phyloP scores from a whole-genome alignment of 23 red algal species.

The Cyanidiococcus yangmingshanensis region DNA sequence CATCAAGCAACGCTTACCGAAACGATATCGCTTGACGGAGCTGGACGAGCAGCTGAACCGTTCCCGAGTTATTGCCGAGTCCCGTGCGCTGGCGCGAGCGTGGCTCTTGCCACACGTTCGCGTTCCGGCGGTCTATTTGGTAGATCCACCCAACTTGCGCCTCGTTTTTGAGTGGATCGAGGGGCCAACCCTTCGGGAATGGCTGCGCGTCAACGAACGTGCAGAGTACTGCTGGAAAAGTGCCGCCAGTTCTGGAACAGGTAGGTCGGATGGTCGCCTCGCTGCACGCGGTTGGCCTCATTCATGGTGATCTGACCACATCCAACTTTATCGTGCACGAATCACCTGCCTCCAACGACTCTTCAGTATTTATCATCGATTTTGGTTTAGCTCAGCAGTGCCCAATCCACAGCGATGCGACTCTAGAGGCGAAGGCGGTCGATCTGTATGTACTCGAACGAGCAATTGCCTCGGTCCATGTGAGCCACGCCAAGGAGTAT shows the following conservation, averaged over 20 bases:
- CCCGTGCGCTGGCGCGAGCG: neutral
- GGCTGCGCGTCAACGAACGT: neutral
- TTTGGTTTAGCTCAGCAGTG: neutral
- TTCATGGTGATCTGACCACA: slow-evolving; percentile 9
- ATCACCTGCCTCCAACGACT: neutral
- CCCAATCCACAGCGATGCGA: neutral
- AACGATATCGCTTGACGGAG: slow-evolving; percentile 5
- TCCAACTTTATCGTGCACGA: slow-evolving; percentile 4
- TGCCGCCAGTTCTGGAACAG: neutral
- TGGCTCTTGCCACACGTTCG: neutral
- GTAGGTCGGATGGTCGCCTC: neutral
- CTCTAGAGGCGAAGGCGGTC: neutral
- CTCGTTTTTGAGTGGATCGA: slow-evolving; percentile 10
- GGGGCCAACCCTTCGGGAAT: neutral
- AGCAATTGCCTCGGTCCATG: neutral
- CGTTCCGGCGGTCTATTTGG: slow-evolving; percentile 7
- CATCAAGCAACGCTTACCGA: slow-evolving; percentile 13
- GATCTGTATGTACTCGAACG: slow-evolving; percentile 19
- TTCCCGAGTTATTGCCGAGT: neutral
- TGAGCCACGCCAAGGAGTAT: neutral
- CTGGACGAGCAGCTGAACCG: slow-evolving; percentile 15
- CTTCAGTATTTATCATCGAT: neutral
- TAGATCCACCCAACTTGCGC: neutral
- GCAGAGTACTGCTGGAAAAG: too few relatives aligned
- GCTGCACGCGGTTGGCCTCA: neutral